Conservation (phyloP, 805 yeast species). For the Barnettozyma wickerhamii region DNA sequence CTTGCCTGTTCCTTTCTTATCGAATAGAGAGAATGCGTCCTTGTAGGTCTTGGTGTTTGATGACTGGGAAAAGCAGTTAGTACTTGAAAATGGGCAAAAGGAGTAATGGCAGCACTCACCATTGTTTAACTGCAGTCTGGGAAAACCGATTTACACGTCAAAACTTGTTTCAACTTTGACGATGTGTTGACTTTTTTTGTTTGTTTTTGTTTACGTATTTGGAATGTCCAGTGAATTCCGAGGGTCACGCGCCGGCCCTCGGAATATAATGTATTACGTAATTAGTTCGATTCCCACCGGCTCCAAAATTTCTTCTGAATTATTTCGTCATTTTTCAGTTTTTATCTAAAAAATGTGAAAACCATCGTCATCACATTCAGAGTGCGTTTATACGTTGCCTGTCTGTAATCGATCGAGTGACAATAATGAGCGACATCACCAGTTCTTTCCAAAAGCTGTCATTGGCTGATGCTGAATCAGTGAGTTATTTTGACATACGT, state of each 20-base stretch:
- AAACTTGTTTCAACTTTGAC: not conserved
- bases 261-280: too few relatives aligned
- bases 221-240: not conserved
- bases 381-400: too few relatives aligned
- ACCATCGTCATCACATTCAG: too few relatives aligned
- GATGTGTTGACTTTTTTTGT: not conserved
- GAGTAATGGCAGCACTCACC: too few relatives aligned
- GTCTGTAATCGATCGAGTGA: too few relatives aligned
- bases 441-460: conserved; percentile 28
- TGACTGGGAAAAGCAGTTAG: conserved; percentile 12
- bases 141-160: too few relatives aligned
- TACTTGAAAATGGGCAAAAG: too few relatives aligned
- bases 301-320: not conserved
- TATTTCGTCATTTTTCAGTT: not conserved
- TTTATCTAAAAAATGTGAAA: too few relatives aligned
- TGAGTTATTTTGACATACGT: too few relatives aligned
- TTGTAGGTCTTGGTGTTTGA: conserved; percentile 45
- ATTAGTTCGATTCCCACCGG: not conserved
- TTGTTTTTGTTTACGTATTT: conserved; percentile 5
- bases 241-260: conserved; percentile 1
- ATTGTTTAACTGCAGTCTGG: not conserved
- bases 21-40: conserved; percentile 96
- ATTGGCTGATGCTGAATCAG: conserved; percentile 22
- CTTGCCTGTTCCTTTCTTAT: conserved; percentile 91
- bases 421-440: conserved; percentile 27